Evolutionary conservation across 1,139 yeast genomes (phyloP).

Genomic region (Yamadazyma epiphylla): DNA sequence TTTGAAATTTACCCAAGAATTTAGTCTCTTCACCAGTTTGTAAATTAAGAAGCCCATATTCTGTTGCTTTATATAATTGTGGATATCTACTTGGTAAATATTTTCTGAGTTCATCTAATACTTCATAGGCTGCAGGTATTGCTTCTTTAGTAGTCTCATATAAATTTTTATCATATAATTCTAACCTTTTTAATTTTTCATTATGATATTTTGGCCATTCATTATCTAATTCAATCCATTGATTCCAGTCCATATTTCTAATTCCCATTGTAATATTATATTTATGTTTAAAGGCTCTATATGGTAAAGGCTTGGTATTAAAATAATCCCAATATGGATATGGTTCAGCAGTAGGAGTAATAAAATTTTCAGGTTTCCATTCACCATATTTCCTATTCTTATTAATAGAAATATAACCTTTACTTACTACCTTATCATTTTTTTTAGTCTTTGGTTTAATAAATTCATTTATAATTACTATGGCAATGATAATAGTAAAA

Average conservation of each 20-base stretch:
- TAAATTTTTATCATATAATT: slow-evolving; percentile 42
- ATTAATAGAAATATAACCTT: slow-evolving; percentile 3
- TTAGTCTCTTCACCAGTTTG: slow-evolving; percentile 45
- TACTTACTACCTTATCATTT: slow-evolving; percentile 1
- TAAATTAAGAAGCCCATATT: slow-evolving; percentile 46
- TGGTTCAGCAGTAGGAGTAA: slow-evolving; percentile 46
- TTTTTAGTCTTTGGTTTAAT: slow-evolving; percentile 1
- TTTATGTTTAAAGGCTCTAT: slow-evolving; percentile 59
- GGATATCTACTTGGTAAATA: slow-evolving; percentile 62
- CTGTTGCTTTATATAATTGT: slow-evolving; percentile 42
- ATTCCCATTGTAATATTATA: slow-evolving; percentile 63
- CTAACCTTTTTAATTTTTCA: slow-evolving; percentile 47
- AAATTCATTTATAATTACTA: slow-evolving; percentile 4
- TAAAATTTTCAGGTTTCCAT: slow-evolving; percentile 53
- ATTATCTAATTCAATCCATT: slow-evolving; percentile 65
- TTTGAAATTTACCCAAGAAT: slow-evolving; percentile 12
- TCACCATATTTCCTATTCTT: slow-evolving; percentile 24
- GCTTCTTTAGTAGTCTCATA: slow-evolving; percentile 53
- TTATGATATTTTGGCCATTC: slow-evolving; percentile 57
- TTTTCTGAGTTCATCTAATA: slow-evolving; percentile 48
- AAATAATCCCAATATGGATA: slow-evolving; percentile 48
- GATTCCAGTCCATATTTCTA: slow-evolving; percentile 52
- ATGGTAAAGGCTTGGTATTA: slow-evolving; percentile 53
- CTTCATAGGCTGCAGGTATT: slow-evolving; percentile 52
- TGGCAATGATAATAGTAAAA: slow-evolving; percentile 5